Evolutionary conservation across 768 basidiomycete genomes (phyloP), one percentile per base, ranked within the genome.

Genomic region (Saitozyma podzolica): DNA sequence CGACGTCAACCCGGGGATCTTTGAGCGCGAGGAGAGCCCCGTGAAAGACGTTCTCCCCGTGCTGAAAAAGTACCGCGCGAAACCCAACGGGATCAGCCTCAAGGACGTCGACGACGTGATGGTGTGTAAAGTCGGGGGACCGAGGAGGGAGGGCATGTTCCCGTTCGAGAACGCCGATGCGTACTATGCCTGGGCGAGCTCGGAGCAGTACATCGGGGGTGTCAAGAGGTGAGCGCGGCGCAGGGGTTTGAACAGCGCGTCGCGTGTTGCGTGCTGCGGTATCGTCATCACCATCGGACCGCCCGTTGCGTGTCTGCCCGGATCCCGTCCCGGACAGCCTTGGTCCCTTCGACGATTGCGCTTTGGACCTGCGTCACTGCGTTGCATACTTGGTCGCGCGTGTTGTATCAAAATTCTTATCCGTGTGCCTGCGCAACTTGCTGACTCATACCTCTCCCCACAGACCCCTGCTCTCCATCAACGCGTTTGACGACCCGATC

Each of bases 401-500:
- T 29, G 29, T 2, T 5, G 29, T 29, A 29, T 5, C 29, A 29
- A 5, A 29, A 29, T 2, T 29, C 29, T 5, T 29, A 29, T 29
- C 29, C 29, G 29, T 5, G 29, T 29, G 29, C 5, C 5, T 29
- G 29, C 29, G 29, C 29, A 29, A 29, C 5, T 5, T 5, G 29
- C 29, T 29, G 29, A 29, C 29, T 29, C 29, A 2, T 5, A 29
- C 5, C 29, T 29, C 29, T 29, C 29, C 29, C 11, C 43, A 9
- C 56, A 80, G 77, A 50, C 80, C 80, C 0, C 59, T 75, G 5
- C 64, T 80, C 9, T 69, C 71, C 9, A 74, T 80, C 58, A 78
- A 77, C 66, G 78, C 78, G 8, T 77, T 79, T 43, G 80, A 80
- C 62, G 80, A 80, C 63, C 80, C 80, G 0, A 73, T 80, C 40